A percentile compares a stretch with the other conserved stretches of the same genome.
Evolutionary conservation across 805 yeast species (phyloP).

Genomic region (Candida hispaniensis): DNA sequence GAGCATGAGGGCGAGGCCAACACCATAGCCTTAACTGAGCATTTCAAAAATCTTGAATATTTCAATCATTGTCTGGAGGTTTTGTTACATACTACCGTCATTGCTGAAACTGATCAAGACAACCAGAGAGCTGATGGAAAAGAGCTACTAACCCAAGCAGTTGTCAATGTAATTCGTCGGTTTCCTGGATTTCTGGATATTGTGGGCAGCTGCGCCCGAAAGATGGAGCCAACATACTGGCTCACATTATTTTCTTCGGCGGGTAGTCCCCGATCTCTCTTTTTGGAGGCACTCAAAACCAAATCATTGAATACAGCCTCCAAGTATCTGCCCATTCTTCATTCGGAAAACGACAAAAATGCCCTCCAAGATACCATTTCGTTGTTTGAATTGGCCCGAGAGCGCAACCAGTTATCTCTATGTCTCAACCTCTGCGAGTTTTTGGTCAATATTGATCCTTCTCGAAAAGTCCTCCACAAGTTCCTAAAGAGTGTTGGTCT

Average conservation of each 20-base stretch:
- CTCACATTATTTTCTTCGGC: slow-evolving; percentile 29
- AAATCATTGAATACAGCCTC: slow-evolving; percentile 33
- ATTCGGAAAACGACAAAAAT: slow-evolving; percentile 25
- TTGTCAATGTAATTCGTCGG: slow-evolving; percentile 25
- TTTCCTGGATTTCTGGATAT: slow-evolving; percentile 32
- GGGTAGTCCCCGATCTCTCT: slow-evolving; percentile 30
- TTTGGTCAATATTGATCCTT: slow-evolving; percentile 30
- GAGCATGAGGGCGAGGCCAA: slow-evolving; percentile 17
- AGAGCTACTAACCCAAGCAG: slow-evolving; percentile 18
- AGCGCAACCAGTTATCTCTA: slow-evolving; percentile 27
- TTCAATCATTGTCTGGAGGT: slow-evolving; percentile 35
- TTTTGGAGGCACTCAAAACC: slow-evolving; percentile 28
- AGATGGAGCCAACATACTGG: slow-evolving; percentile 50
- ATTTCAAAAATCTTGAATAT: slow-evolving; percentile 29
- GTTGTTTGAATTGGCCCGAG: slow-evolving; percentile 29
- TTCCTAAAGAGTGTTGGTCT: background rate
- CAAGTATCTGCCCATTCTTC: slow-evolving; percentile 33
- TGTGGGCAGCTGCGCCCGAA: slow-evolving; percentile 42
- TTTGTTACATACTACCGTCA: slow-evolving; percentile 28
- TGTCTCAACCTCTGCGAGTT: slow-evolving; percentile 33
- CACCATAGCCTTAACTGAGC: slow-evolving; percentile 25
- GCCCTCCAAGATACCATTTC: slow-evolving; percentile 24
- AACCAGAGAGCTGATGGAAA: background rate
- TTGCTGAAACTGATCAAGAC: slow-evolving; percentile 24
- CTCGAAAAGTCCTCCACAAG: background rate